phyloP scores from a whole-genome alignment of 2,329 filamentous ascomycete species.

The Alternaria panax region DNA sequence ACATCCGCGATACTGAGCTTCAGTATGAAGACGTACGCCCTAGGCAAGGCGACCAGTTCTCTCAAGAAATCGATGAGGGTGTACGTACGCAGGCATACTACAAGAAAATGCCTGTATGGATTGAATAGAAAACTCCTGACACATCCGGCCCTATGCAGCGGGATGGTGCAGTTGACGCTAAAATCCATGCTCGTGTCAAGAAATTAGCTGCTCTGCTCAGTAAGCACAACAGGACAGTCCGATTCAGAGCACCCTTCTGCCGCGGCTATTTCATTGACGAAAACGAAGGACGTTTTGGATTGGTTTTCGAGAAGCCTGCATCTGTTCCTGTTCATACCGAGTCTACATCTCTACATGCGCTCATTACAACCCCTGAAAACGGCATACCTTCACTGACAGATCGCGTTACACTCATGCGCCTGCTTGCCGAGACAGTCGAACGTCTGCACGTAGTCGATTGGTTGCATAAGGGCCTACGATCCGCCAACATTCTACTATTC shows the following conservation, averaged over 20 bases:
- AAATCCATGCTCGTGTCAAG: constrained; percentile 41
- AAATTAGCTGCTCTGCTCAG: constrained; percentile 45
- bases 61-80: constrained; percentile 28
- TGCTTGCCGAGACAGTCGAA: constrained; percentile 61
- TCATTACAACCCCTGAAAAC: constrained; percentile 48
- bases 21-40: constrained; percentile 26
- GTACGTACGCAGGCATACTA: constrained; percentile 43
- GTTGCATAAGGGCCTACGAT: constrained; percentile 66
- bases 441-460: constrained; percentile 65
- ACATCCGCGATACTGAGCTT: constrained; percentile 18
- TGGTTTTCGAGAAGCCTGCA: constrained; percentile 62
- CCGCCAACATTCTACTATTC: constrained; percentile 63
- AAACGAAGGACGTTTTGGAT: constrained; percentile 55
- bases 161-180: constrained; percentile 30
- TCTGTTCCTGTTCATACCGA: constrained; percentile 49
- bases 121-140: constrained; percentile 50
- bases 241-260: constrained; percentile 46
- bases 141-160: constrained; percentile 25
- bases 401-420: constrained; percentile 60
- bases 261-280: constrained; percentile 49
- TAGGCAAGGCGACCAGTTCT: constrained; percentile 22
- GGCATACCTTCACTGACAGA: constrained; percentile 60
- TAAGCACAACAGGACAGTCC: constrained; percentile 37
- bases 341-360: constrained; percentile 58
- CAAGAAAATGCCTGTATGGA: constrained; percentile 40